Evolutionary conservation across 2,329 filamentous ascomycete genomes (phyloP), one percentile per base, ranked within the genome.

Genomic region (Exophiala phaeomuriformis): DNA sequence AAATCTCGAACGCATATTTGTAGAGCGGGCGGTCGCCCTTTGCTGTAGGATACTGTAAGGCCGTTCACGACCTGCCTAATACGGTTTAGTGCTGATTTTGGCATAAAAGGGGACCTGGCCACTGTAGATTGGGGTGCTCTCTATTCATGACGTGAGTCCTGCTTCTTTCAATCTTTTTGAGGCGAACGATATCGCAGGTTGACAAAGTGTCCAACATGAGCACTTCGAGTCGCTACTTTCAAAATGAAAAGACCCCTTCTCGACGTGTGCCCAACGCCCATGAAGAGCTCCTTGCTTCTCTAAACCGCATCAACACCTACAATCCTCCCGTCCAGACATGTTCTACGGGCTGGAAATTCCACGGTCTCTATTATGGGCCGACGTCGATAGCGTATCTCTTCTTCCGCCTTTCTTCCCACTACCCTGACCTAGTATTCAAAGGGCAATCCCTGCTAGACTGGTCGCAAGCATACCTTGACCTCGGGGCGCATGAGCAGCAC

Each of bases 371-470:
- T 61, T 69, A 67, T 1, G 80, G 79, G 1, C 78, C 78, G 10
- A 81, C 77, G 1, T 76, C 77, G 9, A 67, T 80, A n/a, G 76
- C 77, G 3, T 78, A 79, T 56, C 69, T 82, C 6, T 79, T 82
- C 64, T 72, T 78, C 27, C 69, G 70, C 5, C 67, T 81, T 2
- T 77, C 75, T 4, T 64, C 65, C 2, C 56, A 65, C 2, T 70
- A 75, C 28, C 76, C 78, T 0, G 64, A 73, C 36, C 57, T 80
- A 1, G 58, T 65, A 6, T 67, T 81, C 52, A 65, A 68, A 32
- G 70, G 70, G 1, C 71, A 76, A 53, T 64, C 67, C 1, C 65
- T 75, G 2, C 52, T 65, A 1, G 68, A 74, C 49, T 81, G 77
- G 76, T 73, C 77, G 0, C 59, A 68, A 52, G 66, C 64, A 29